Evolutionary conservation across 495 filamentous ascomycete genomes (phyloP).

Genomic region (Penicillium mononematosum): DNA sequence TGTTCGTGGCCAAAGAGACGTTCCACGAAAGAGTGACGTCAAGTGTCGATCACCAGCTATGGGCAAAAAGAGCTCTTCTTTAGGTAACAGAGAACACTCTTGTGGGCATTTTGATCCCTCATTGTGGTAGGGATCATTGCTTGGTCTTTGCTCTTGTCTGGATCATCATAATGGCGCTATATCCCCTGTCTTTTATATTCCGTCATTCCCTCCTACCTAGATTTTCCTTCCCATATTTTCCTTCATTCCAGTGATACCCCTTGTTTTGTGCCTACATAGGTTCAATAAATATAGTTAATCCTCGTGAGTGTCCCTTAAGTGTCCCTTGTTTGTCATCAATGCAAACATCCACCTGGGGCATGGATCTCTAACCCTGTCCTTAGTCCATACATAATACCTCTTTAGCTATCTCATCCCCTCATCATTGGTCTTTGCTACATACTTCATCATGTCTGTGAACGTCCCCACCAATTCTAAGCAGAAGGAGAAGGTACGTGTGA

Average conservation of each 20-base stretch:
- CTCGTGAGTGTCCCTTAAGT: constrained; percentile 13
- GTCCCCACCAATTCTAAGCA: constrained; percentile 62
- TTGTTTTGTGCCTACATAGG: constrained; percentile 14
- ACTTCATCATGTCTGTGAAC: constrained; percentile 58
- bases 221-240: constrained; percentile 19
- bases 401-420: not conserved
- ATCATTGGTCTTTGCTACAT: constrained; percentile 11
- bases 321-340: constrained; percentile 13
- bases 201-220: constrained; percentile 1
- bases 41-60: constrained; percentile 5
- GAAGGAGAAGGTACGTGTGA: constrained; percentile 47
- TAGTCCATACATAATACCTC: constrained; percentile 15
- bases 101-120: too few species aligned
- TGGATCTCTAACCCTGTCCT: constrained; percentile 10
- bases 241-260: constrained; percentile 44
- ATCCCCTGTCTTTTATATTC: constrained; percentile 7
- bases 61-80: not conserved
- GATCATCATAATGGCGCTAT: constrained; percentile 11
- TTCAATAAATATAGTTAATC: constrained; percentile 23
- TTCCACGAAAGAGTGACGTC: constrained; percentile 13
- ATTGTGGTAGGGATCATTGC: constrained; percentile 2
- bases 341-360: constrained; percentile 12
- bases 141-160: constrained; percentile 12
- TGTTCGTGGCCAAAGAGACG: not conserved
- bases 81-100: not conserved